Evolutionary conservation across 306 rosid species (phyloP).

Genomic region (Lotus japonicus): DNA sequence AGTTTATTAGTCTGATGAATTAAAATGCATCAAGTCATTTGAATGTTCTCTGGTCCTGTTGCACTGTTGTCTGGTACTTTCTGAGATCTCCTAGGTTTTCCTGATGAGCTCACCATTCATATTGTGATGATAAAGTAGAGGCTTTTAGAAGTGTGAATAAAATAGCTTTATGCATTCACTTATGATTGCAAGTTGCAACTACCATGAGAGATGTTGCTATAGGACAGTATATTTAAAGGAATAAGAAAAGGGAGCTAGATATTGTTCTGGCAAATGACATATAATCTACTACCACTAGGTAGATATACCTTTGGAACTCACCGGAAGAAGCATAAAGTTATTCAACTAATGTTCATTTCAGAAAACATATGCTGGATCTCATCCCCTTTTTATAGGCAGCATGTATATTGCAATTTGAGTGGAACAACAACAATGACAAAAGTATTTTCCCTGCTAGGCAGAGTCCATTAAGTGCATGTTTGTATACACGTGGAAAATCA

Average conservation of each 20-base stretch:
- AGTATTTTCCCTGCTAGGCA: neutral
- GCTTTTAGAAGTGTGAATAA: neutral
- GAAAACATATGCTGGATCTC: neutral
- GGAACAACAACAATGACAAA: neutral
- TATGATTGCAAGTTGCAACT: neutral
- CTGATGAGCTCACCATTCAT: neutral
- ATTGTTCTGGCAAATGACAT: neutral
- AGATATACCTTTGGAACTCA: too few species aligned
- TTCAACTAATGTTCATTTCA: neutral
- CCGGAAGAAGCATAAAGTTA: neutral
- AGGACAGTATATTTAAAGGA: neutral
- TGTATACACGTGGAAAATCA: too few species aligned
- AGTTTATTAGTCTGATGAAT: neutral
- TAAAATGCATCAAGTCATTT: conserved; percentile 10
- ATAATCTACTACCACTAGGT: neutral
- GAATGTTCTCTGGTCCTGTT: neutral
- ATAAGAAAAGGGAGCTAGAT: neutral
- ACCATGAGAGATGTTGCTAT: neutral
- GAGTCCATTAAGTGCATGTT: neutral
- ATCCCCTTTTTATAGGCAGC: too few species aligned
- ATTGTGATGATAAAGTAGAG: conserved; percentile 3
- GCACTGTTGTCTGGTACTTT: neutral
- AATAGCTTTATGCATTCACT: neutral
- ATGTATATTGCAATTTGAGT: too few species aligned
- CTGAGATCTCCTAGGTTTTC: neutral